These are phyloP conservation scores for Pistacia atlantica DNA, from an alignment of 345 rosid genomes.

Conservation along the genomic window DNA sequence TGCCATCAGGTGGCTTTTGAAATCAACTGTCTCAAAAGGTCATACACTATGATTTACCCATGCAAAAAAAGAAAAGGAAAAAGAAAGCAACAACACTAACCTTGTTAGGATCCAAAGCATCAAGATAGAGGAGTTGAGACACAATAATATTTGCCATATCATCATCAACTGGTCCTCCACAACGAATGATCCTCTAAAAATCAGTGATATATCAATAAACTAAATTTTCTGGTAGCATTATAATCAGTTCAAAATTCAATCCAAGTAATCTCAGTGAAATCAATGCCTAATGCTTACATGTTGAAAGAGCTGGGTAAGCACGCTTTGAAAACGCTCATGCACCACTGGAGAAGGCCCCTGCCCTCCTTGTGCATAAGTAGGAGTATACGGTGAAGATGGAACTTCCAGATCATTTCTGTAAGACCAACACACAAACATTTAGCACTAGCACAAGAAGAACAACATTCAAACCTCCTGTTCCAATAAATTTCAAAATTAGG, in stretches of 20 bases:
- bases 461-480: background rate
- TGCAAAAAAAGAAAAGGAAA: background rate
- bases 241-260: background rate
- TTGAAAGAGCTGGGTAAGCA: conserved; percentile 24
- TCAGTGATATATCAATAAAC: background rate
- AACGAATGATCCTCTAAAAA: conserved; percentile 20
- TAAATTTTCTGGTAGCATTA: background rate
- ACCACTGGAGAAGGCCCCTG: conserved; percentile 20
- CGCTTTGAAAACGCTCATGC: conserved; percentile 5
- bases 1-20: background rate
- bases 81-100: background rate
- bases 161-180: conserved; percentile 29
- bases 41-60: background rate
- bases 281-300: conserved; percentile 14
- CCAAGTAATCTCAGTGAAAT: background rate
- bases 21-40: background rate
- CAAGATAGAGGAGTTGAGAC: conserved; percentile 23
- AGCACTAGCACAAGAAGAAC: background rate
- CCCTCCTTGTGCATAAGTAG: conserved; percentile 10
- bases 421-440: background rate
- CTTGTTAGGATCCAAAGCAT: conserved; percentile 26
- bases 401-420: conserved; percentile 19
- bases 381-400: conserved; percentile 21
- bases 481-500: background rate
- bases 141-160: conserved; percentile 27